These are phyloP conservation scores for Irpex rosettiformis DNA, from an alignment of 1,284 basidiomycete genomes.

Conservation along the genomic window DNA sequence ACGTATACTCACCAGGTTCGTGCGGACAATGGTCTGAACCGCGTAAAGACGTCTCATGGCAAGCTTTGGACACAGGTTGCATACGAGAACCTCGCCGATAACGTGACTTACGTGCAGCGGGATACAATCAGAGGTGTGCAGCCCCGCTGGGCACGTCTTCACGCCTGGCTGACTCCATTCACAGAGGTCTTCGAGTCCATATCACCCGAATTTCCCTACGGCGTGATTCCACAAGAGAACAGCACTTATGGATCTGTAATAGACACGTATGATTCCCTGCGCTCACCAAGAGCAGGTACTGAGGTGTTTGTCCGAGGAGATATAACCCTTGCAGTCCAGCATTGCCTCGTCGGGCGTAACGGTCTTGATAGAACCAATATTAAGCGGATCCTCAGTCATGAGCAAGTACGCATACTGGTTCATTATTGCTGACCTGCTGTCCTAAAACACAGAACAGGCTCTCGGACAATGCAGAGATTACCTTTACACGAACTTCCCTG, in stretches of 20 bases:
- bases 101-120: conserved; percentile 48
- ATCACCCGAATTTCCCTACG: conserved; percentile 38
- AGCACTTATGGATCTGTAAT: conserved; percentile 69
- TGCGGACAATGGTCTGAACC: conserved; percentile 3
- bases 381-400: conserved; percentile 63
- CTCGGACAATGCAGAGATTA: conserved; percentile 72
- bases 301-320: conserved; percentile 54
- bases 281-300: conserved; percentile 36
- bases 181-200: conserved; percentile 58
- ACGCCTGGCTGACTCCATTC: neutral
- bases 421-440: neutral
- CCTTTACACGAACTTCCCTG: conserved; percentile 49
- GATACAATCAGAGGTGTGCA: conserved; percentile 52
- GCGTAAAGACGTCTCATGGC: neutral
- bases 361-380: conserved; percentile 54
- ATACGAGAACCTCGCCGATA: conserved; percentile 48
- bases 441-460: conserved; percentile 43
- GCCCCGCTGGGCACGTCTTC: conserved; percentile 3
- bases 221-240: conserved; percentile 74
- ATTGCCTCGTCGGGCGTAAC: conserved; percentile 58
- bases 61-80: conserved; percentile 47
- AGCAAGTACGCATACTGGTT: conserved; percentile 50
- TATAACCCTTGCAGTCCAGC: conserved; percentile 56
- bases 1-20: conserved; percentile 77
- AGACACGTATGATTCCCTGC: conserved; percentile 68